Conservation (phyloP, 2,329 filamentous ascomycete species). For the Didymella arachidicola region DNA sequence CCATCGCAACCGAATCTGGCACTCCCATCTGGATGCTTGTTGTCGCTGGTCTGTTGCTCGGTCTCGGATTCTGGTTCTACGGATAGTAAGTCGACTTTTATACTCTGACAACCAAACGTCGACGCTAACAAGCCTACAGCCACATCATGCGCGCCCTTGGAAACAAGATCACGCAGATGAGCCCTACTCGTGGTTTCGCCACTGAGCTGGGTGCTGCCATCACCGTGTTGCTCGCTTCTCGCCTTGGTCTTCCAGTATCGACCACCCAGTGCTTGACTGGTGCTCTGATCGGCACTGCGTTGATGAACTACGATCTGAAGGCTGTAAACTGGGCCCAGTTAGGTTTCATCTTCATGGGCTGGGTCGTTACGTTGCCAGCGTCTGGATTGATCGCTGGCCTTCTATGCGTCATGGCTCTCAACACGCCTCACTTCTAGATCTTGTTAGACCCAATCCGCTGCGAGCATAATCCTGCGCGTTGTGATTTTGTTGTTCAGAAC, state of each 20-base stretch:
- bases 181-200: conserved; percentile 61
- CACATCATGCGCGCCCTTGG: conserved; percentile 69
- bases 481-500: too few relatives aligned
- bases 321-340: conserved; percentile 56
- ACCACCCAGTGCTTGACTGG: conserved; percentile 65
- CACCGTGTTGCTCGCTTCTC: conserved; percentile 70
- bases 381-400: conserved; percentile 53
- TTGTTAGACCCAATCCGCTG: background rate
- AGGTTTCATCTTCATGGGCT: conserved; percentile 52
- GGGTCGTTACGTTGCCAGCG: conserved; percentile 54
- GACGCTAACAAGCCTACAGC: conserved; percentile 13
- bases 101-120: too few relatives aligned
- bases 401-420: conserved; percentile 53
- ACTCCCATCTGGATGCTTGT: conserved; percentile 69
- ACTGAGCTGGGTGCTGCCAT: conserved; percentile 58
- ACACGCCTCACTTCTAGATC: conserved; percentile 49
- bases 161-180: conserved; percentile 68
- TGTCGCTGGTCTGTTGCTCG: conserved; percentile 61
- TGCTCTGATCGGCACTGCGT: conserved; percentile 33
- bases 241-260: conserved; percentile 68
- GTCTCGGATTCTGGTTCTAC: conserved; percentile 67
- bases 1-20: conserved; percentile 54
- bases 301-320: conserved; percentile 45
- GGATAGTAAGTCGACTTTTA: conserved; percentile 53
- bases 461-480: too few relatives aligned